Percentiles rank a stretch among this genome's conserved stretches.
phyloP scores from a whole-genome alignment of 768 basidiomycete species.

The Leccinum subgranulosum region DNA sequence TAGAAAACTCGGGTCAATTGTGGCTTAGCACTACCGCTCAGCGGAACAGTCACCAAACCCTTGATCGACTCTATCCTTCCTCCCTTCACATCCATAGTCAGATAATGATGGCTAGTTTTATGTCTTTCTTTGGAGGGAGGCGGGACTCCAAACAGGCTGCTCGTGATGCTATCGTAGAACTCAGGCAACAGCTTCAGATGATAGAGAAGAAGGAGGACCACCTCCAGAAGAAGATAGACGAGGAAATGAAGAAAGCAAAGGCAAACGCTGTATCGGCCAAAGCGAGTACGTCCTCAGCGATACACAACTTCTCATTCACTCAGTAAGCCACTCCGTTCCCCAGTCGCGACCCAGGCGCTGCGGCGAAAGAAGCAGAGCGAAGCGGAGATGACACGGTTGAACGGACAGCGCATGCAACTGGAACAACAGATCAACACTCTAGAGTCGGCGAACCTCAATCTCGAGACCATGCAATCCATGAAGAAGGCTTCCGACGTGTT shows the following conservation, averaged over 20 bases:
- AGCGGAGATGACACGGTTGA: constrained; percentile 78
- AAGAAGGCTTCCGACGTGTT: constrained; percentile 91
- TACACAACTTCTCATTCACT: neutral
- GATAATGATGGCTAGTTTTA: constrained; percentile 70
- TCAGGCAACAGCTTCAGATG: constrained; percentile 93
- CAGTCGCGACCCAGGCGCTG: constrained; percentile 87
- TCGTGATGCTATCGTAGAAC: constrained; percentile 87
- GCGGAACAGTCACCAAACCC: constrained; percentile 5
- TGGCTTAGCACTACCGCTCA: constrained; percentile 11
- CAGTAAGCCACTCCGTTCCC: constrained; percentile 8
- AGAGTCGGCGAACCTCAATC: constrained; percentile 96
- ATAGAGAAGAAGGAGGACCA: constrained; percentile 99
- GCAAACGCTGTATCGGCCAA: constrained; percentile 94
- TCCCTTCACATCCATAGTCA: neutral
- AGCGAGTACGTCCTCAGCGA: constrained; percentile 55
- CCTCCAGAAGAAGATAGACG: constrained; percentile 94
- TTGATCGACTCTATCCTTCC: neutral
- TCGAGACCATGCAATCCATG: constrained; percentile 96
- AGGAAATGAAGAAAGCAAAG: constrained; percentile 88
- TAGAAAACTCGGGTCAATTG: constrained; percentile 15
- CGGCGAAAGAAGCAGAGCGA: constrained; percentile 93
- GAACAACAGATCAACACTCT: constrained; percentile 97
- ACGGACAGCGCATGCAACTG: constrained; percentile 83
- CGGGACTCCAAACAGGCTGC: constrained; percentile 82
- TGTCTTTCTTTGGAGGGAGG: constrained; percentile 87